Conservation (phyloP, 768 basidiomycete genomes). For the Panus rudis region DNA sequence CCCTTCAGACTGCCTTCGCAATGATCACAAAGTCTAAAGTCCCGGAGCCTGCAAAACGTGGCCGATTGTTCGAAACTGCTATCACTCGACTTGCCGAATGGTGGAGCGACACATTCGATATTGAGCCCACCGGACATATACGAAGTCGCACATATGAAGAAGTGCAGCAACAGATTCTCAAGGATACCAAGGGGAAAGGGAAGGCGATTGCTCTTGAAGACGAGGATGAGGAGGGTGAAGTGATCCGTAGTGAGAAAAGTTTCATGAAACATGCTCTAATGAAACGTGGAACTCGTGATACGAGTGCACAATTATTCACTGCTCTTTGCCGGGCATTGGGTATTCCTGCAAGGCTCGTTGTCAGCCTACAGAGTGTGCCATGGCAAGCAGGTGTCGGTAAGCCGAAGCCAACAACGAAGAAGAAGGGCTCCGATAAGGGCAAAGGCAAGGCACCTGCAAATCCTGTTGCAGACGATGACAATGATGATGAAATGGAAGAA, state of each 20-base stretch:
- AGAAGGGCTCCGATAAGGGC: slow-evolving; percentile 23
- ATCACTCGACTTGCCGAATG: slow-evolving; percentile 68
- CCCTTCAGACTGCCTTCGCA: slow-evolving; percentile 73
- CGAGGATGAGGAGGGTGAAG: slow-evolving; percentile 50
- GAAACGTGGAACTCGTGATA: slow-evolving; percentile 75
- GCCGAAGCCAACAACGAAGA: slow-evolving; percentile 39
- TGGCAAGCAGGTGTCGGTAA: slow-evolving; percentile 72
- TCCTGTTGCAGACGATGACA: slow-evolving; percentile 26
- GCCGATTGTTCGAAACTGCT: slow-evolving; percentile 82
- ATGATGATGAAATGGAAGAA: slow-evolving; percentile 35
- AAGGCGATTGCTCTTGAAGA: slow-evolving; percentile 26
- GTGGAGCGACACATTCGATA: slow-evolving; percentile 77
- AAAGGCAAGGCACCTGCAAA: slow-evolving; percentile 21
- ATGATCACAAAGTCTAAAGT: slow-evolving; percentile 75
- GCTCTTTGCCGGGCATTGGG: slow-evolving; percentile 80
- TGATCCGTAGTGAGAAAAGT: slow-evolving; percentile 71
- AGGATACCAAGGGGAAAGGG: slow-evolving; percentile 21
- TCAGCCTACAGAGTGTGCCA: slow-evolving; percentile 86
- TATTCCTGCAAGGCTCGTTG: slow-evolving; percentile 81
- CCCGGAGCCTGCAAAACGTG: slow-evolving; percentile 76
- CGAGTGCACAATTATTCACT: slow-evolving; percentile 86
- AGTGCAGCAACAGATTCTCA: slow-evolving; percentile 35
- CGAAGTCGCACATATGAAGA: slow-evolving; percentile 74
- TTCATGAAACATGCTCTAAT: slow-evolving; percentile 90
- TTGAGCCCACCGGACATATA: slow-evolving; percentile 58